phyloP scores from a whole-genome alignment of 176 grass and related monocot species.

The Musa troglodytarum region DNA sequence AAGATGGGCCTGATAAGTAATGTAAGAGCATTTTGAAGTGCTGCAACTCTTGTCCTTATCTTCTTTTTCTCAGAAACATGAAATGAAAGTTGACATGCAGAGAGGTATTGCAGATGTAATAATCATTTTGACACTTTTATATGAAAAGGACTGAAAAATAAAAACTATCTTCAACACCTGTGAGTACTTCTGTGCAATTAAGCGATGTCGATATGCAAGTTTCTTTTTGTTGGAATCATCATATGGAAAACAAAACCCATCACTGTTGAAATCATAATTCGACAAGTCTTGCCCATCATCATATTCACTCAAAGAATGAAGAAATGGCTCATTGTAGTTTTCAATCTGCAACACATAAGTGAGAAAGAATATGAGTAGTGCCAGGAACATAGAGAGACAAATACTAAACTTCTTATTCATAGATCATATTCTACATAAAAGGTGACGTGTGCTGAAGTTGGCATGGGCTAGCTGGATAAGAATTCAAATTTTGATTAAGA shows the following conservation, averaged over 20 bases:
- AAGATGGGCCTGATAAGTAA: no score
- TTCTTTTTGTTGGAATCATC: constrained; percentile 86
- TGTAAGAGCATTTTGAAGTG: no score
- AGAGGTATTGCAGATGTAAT: background rate
- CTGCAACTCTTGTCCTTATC: no score
- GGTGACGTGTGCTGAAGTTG: no score
- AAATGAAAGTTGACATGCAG: no score
- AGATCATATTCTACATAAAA: no score
- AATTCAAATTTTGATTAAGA: no score
- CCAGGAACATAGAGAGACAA: background rate
- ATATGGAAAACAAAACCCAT: constrained; percentile 61
- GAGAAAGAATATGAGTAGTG: constrained; percentile 24
- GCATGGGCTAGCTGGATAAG: no score
- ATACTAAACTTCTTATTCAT: background rate
- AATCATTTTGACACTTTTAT: background rate
- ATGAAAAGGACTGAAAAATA: background rate
- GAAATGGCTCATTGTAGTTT: constrained; percentile 83
- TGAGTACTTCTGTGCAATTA: constrained; percentile 68
- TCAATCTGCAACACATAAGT: constrained; percentile 47
- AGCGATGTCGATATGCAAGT: constrained; percentile 84
- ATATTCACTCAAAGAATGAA: constrained; percentile 56
- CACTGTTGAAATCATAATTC: constrained; percentile 61
- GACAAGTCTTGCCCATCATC: constrained; percentile 79
- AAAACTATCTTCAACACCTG: constrained; percentile 48
- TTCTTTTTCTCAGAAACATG: no score